phyloP scores from a whole-genome alignment of 345 rosid genomes.

The Populus nigra region DNA sequence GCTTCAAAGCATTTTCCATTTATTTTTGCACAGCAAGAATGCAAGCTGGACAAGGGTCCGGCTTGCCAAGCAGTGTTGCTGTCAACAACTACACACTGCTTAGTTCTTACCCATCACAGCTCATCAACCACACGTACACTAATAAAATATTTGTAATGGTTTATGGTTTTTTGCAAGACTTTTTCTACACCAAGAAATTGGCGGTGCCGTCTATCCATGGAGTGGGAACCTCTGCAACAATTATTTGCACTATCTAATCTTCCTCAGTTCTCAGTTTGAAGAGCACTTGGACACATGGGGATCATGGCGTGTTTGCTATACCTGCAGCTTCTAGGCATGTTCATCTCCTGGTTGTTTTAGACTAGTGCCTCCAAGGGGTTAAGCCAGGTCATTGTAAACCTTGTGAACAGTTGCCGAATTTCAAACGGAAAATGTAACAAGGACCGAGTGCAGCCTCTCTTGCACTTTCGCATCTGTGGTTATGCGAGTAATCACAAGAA shows the following conservation, averaged over 20 bases:
- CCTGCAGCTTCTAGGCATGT: background rate
- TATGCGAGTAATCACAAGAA: background rate
- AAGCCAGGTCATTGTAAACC: background rate
- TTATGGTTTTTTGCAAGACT: background rate
- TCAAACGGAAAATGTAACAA: too few relatives aligned
- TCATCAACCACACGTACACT: background rate
- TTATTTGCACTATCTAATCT: background rate
- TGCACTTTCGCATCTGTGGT: background rate
- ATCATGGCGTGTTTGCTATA: background rate
- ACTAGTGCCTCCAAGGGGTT: too few relatives aligned
- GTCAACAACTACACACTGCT: conserved; percentile 8
- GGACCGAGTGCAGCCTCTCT: background rate
- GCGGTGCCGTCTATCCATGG: background rate
- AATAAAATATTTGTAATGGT: background rate
- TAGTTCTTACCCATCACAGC: background rate
- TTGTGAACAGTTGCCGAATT: too few relatives aligned
- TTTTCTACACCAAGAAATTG: background rate
- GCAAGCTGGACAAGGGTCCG: conserved; percentile 15
- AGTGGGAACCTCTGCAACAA: background rate
- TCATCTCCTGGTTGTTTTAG: background rate
- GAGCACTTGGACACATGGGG: background rate
- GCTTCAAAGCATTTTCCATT: background rate
- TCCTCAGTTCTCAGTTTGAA: background rate
- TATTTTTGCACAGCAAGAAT: background rate
- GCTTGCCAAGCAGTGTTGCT: conserved; percentile 1